A percentile compares a stretch with the other conserved stretches of the same genome.
These are phyloP conservation scores for Cymodocea nodosa DNA, from an alignment of 116 monocot genomes.

Conservation along the genomic window DNA sequence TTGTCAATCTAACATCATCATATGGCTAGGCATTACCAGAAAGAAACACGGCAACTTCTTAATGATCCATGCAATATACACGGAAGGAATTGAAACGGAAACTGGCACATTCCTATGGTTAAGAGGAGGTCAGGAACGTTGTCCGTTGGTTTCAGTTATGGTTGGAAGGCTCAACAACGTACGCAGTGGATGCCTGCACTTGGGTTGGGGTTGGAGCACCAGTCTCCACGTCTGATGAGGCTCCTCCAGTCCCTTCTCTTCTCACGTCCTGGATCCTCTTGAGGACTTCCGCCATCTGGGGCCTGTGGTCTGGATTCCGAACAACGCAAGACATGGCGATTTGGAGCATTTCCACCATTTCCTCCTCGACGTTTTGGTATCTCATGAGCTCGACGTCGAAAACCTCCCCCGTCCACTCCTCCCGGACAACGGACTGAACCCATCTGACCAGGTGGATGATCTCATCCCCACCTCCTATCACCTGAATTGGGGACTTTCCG, in stretches of 20 bases:
- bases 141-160: background rate
- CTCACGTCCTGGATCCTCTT: slow-evolving; percentile 58
- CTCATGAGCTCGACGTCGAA: slow-evolving; percentile 69
- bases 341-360: slow-evolving; percentile 91
- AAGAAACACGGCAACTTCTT: background rate
- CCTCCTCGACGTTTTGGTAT: slow-evolving; percentile 72
- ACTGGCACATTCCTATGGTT: background rate
- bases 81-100: background rate
- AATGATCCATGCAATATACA: background rate
- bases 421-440: slow-evolving; percentile 85
- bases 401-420: slow-evolving; percentile 97
- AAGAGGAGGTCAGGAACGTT: background rate
- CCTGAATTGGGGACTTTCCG: slow-evolving; percentile 54
- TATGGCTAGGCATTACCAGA: too few relatives aligned
- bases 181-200: slow-evolving; percentile 1
- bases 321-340: slow-evolving; percentile 77
- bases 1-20: too few relatives aligned
- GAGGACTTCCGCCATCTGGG: slow-evolving; percentile 55
- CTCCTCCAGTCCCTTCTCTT: slow-evolving; percentile 24
- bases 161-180: background rate
- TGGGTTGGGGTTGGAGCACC: background rate
- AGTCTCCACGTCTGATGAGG: slow-evolving; percentile 7
- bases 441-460: slow-evolving; percentile 72
- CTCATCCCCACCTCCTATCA: slow-evolving; percentile 41
- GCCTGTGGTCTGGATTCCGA: slow-evolving; percentile 67